Evolutionary conservation across 75 land plant species (phyloP), one percentile per base, ranked within the genome.

Genomic region (Sequoiadendron giganteum): DNA sequence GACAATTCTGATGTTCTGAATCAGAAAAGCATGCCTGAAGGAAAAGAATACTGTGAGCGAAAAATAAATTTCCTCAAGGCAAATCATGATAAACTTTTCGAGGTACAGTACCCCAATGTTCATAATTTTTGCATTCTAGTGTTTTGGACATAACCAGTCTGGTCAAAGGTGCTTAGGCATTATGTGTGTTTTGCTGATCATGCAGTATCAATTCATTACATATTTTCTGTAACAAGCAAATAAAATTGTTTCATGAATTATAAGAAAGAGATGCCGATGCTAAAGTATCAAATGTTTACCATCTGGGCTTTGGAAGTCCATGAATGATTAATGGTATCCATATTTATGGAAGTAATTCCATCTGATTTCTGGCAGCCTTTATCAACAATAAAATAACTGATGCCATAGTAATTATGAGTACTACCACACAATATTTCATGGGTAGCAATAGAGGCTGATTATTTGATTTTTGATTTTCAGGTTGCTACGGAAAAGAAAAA

Each of bases 1-100:
- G 38, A 65, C 28, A 13, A 30, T 15, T 16, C 42, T 30, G 34
- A 56, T 32, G 13, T 81, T 81, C n/a, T 58, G 13, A 10, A 14
- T 85, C 93, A 98, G 99, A 98, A 98, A 95, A 95, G 95, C 32
- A 94, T 95, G 94, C 93, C 86, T 75, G 96, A 97, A 86, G 99
- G 99, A 32, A 97, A 97, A 90, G 96, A 96, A 73, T 98, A 98
- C 80, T 98, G 99, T 91, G 96, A 97, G 85, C 90, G 99, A n/a
- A 98, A 97, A 86, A 94, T 98, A 87, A 93, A 91, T 79, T 91
- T 98, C 89, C 90, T 98, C 85, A 97, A 94, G 83, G 97, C 96
- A 11, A 98, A 98, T 87, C 97, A 95, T 90, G 99, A 98, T 82
- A 97, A 98, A 89, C 95, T 98, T 78, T 56, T 95, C 40, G 99